A percentile compares a stretch with the other conserved stretches of the same genome.
These are phyloP conservation scores for Pseudogymnoascus pannorum DNA, from an alignment of 2,329 filamentous ascomycete genomes.

Conservation along the genomic window DNA sequence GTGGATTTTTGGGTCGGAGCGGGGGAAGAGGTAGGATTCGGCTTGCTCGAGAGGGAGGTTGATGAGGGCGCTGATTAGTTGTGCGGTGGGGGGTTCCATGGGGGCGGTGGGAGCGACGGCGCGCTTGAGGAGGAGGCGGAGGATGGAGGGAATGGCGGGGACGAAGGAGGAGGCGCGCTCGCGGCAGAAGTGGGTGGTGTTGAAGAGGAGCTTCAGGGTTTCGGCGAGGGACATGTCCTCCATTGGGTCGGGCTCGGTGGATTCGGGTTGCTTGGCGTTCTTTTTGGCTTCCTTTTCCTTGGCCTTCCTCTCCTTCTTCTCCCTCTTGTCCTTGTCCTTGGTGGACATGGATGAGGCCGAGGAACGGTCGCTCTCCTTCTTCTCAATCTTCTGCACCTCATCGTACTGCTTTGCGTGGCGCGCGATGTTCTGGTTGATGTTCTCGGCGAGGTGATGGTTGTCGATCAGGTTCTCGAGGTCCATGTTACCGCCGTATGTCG, in stretches of 20 bases:
- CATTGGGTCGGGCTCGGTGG: conserved; percentile 45
- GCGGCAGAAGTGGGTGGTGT: conserved; percentile 69
- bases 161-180: conserved; percentile 56
- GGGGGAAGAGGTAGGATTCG: conserved; percentile 57
- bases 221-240: conserved; percentile 75
- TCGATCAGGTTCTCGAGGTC: conserved; percentile 59
- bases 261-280: neutral
- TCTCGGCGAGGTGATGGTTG: conserved; percentile 58
- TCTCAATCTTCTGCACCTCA: conserved; percentile 26
- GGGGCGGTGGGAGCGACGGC: conserved; percentile 55
- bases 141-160: conserved; percentile 59
- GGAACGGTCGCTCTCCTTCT: conserved; percentile 10
- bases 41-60: conserved; percentile 60
- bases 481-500: conserved; percentile 68
- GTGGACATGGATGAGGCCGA: conserved; percentile 20
- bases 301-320: conserved; percentile 12
- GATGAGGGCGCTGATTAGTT: conserved; percentile 71
- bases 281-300: conserved; percentile 23
- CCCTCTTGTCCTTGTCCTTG: conserved; percentile 27
- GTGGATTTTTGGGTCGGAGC: conserved; percentile 50
- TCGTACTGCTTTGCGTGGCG: conserved; percentile 57
- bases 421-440: conserved; percentile 60
- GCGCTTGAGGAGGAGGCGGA: conserved; percentile 58
- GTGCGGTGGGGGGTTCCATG: conserved; percentile 63
- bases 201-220: conserved; percentile 83